Base-by-base conservation (phyloP, 2,329 filamentous ascomycete genomes). In the Cytospora leucostoma region DNA sequence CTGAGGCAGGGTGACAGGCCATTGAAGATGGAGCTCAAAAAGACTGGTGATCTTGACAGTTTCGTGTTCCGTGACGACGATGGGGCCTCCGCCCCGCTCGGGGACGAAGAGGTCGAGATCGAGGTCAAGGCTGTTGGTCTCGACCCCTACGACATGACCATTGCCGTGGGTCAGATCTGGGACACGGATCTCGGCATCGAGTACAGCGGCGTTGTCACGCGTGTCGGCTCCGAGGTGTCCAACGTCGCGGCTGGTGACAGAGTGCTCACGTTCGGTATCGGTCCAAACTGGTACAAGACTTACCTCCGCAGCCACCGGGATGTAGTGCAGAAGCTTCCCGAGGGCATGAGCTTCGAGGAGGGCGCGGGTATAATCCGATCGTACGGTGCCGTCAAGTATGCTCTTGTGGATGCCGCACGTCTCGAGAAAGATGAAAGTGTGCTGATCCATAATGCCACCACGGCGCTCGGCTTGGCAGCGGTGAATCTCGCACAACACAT, bases 71-170 rank as follows among this genome's bases (percentile, higher is more conserved):
- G 56, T 6, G 55, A 59, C 21, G 55, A 62, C 3, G 55, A 65
- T 12, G 33, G 19, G 2, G 2, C 11, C 11, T 40, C 21, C 7
- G 10, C 40, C 6, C 54, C 54, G 5, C 51, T 65, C 4, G 55
- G 32, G 21, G 60, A 63, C 1, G 69, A 72, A 37, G 65, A 72
- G n/a, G 64, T 78, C 19, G 73, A 77, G 56, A 69, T 78, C 8
- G 66, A 75, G n/a, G 47, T 70, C 1, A 69, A 70, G 53, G 71
- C 74, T 0, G 61, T 68, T 1, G 77, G 75, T 3, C 37, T 78
- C 8, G 78, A 77, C 63, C 40, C 38, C 0, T 37, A 62, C 13
- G 63, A 65, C 19, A 59, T 59, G 47, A 34, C 47, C 1, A 52
- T 59, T n/a, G 56, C 56, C 10, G 47, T 59, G 8, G 56, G 56